Evolutionary conservation across 495 filamentous ascomycete species (phyloP), one percentile per base, ranked within the genome.

Genomic region (Penicillium macrosclerotiorum): DNA sequence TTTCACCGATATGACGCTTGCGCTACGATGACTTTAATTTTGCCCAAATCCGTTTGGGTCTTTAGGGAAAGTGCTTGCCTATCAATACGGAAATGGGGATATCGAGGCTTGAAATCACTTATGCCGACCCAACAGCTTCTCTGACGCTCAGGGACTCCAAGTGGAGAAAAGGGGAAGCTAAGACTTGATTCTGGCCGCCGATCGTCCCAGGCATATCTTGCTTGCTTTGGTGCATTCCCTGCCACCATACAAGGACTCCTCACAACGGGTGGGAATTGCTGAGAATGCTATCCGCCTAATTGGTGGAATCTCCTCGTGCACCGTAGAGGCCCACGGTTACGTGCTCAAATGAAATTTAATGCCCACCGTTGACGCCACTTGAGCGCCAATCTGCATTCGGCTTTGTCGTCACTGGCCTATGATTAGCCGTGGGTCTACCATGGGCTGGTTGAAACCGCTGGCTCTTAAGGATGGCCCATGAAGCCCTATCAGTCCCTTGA

Each of bases 111-210:
- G 1, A 12, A 13, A 26, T 14, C 29, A 16, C 3, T 50, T 18
- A 44, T 24, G 34, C 42, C 5, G 5, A 2, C 9, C 36, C 19
- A n/a, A 17, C 38, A 24, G 18, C 35, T 20, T 11, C 42, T 24
- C 26, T 45, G 41, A 45, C 45, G 32, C 18, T 37, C 16, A 37
- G 8, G 27, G 12, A 20, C 25, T n/a, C 34, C 25, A 48, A 42
- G 58, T 61, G 58, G 58, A 49, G 46, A 41, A 20, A 12, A 14
- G 46, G 45, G 51, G 34, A n/a, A 51, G 55, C 50, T 27, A 57
- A 60, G 54, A 38, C 54, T 39, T 54, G 54, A 45, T 54, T 60
- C 50, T 54, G 54, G 50, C 22, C 33, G 44, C 47, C 27, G 54
- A 60, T 54, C 53, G 45, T 35, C 36, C 29, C 39, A n/a, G 43